Evolutionary conservation across 768 basidiomycete genomes (phyloP).

Genomic region (Termitomyces sp.): DNA sequence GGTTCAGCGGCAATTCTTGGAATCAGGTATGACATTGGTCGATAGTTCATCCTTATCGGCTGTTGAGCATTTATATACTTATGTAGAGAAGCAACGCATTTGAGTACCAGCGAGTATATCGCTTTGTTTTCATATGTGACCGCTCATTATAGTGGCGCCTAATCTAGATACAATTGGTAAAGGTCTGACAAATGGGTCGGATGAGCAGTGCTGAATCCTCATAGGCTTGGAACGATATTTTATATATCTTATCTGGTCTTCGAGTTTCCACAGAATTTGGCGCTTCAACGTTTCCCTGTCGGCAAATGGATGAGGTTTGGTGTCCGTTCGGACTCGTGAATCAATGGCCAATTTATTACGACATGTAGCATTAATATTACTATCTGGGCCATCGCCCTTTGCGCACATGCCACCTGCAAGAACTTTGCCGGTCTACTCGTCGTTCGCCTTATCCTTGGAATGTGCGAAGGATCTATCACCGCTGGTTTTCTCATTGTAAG

Average conservation of each 20-base stretch:
- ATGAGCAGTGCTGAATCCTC: neutral
- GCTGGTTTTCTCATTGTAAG: constrained; percentile 75
- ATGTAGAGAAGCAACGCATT: constrained; percentile 49
- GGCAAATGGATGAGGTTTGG: constrained; percentile 76
- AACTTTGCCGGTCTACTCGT: constrained; percentile 61
- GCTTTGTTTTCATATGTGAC: neutral
- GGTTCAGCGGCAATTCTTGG: constrained; percentile 66
- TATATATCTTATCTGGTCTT: constrained; percentile 67
- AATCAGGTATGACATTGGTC: constrained; percentile 37
- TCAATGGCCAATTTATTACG: neutral
- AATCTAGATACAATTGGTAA: constrained; percentile 56
- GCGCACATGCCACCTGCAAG: constrained; percentile 63
- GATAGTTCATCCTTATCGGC: neutral
- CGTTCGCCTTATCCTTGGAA: constrained; percentile 60
- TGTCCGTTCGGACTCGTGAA: neutral
- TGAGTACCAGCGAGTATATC: constrained; percentile 59
- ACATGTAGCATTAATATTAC: constrained; percentile 54
- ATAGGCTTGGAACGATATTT: constrained; percentile 71
- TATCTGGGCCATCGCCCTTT: constrained; percentile 58
- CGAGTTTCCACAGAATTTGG: constrained; percentile 71
- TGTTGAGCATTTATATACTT: neutral
- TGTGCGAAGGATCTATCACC: constrained; percentile 68
- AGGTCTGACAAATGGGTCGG: neutral
- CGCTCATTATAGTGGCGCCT: neutral
- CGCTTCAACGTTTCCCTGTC: constrained; percentile 67